Base-by-base conservation (phyloP, 129 eudicot genomes). In the Tagetes patula region DNA sequence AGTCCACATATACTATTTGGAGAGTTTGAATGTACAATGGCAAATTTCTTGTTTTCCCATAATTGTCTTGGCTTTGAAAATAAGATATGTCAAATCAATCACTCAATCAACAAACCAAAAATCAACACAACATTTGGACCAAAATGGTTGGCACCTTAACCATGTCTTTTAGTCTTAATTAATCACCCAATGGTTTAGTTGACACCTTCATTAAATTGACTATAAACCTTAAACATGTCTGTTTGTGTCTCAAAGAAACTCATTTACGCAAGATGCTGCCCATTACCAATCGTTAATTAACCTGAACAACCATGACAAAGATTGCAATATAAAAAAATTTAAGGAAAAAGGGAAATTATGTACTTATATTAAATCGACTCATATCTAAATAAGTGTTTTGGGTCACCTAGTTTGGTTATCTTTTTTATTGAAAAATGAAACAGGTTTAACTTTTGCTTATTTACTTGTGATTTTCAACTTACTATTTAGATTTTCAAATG, bases 1-100 rank as follows among this genome's bases (percentile, higher is more conserved):
- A 39, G 3, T 39, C 41, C 41, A 2, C 41, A 39, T 2, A 39
- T 39, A 39, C 41, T 39, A 39, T 39, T 20, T 20, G 27, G 27
- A 39, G 41, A 39, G 41, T 39, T 39, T 4, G 41, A 39, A 39
- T 39, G 41, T 39, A 39, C 3, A 39, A 39, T 39, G 41, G 4
- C 3, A 2, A 4, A 4, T 39, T 39, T 11, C 8, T 46, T 77
- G 66, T 50, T 53, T 40, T 69, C 70, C 64, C 11, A 2, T 77
- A 6, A 61, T 40, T 84, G 45, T 43, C 88, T 84, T 84, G 73
- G 42, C 88, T 81, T 84, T n/a, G 74, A 84, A 84, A 53, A 65
- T 60, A 81, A 84, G 85, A 70, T 43, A 80, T 55, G 13, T 14
- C 34, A 65, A 48, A 47, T 33, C 76, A 9, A 52, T 55, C 61